These are phyloP conservation scores for Penicillium psychrofluorescens DNA, from an alignment of 495 filamentous ascomycete species.

Conservation along the genomic window DNA sequence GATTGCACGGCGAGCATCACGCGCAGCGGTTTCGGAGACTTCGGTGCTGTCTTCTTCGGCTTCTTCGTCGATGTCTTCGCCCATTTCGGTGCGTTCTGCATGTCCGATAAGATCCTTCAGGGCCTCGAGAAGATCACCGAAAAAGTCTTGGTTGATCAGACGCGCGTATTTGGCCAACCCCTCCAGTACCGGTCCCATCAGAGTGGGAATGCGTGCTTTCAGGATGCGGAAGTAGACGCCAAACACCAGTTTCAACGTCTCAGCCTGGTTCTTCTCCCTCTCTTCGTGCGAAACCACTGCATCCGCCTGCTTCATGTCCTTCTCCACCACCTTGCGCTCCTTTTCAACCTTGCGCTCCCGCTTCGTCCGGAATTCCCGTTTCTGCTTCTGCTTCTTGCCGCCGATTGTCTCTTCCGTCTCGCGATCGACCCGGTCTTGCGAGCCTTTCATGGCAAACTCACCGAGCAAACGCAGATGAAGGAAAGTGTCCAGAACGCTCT, in stretches of 20 bases:
- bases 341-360: slow-evolving; percentile 64
- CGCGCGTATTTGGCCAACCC: slow-evolving; percentile 89
- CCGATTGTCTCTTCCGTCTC: slow-evolving; percentile 32
- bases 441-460: slow-evolving; percentile 79
- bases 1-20: slow-evolving; percentile 72
- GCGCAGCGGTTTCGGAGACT: slow-evolving; percentile 16
- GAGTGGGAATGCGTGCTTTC: slow-evolving; percentile 61
- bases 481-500: slow-evolving; percentile 84
- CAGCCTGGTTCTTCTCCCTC: slow-evolving; percentile 82
- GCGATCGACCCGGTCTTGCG: slow-evolving; percentile 62
- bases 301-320: slow-evolving; percentile 90
- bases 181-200: slow-evolving; percentile 93
- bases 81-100: slow-evolving; percentile 47
- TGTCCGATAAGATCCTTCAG: slow-evolving; percentile 82
- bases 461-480: slow-evolving; percentile 80
- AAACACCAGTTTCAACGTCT: slow-evolving; percentile 93
- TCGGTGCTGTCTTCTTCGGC: slow-evolving; percentile 32
- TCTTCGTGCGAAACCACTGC: slow-evolving; percentile 87
- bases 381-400: slow-evolving; percentile 62
- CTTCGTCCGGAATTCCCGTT: slow-evolving; percentile 72
- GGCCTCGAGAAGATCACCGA: slow-evolving; percentile 90
- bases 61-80: slow-evolving; percentile 30
- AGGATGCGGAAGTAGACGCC: slow-evolving; percentile 89
- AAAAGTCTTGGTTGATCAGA: slow-evolving; percentile 97
- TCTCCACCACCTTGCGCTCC: slow-evolving; percentile 78